Percentiles rank a stretch among this genome's conserved stretches.
These are phyloP conservation scores for Wolfiporia cocos DNA, from an alignment of 1,284 basidiomycete species.

Conservation along the genomic window DNA sequence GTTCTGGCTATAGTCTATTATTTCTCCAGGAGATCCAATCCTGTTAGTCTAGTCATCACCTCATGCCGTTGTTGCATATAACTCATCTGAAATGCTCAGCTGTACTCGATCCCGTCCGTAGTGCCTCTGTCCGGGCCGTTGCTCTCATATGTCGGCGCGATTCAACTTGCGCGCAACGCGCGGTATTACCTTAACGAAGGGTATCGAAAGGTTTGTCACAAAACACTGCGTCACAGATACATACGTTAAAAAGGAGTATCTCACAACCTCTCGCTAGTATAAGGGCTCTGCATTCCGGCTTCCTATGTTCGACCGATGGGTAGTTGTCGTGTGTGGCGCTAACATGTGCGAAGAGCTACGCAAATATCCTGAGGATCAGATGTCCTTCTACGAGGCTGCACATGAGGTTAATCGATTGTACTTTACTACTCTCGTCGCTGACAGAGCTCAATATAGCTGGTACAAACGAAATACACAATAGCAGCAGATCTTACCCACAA, in stretches of 20 bases:
- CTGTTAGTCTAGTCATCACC: too few relatives aligned
- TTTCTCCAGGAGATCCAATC: not conserved
- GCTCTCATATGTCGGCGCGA: slow-evolving; percentile 23
- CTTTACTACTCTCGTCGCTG: not conserved
- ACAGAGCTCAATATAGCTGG: not conserved
- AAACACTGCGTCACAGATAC: too few relatives aligned
- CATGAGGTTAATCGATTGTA: slow-evolving; percentile 1
- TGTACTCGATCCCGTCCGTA: slow-evolving; percentile 24
- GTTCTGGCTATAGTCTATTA: too few relatives aligned
- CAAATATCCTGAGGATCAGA: slow-evolving; percentile 26
- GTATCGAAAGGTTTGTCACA: slow-evolving; percentile 4
- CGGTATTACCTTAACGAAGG: slow-evolving; percentile 23
- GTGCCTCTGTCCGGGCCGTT: slow-evolving; percentile 23
- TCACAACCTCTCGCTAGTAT: slow-evolving; percentile 10
- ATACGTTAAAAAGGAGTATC: too few relatives aligned
- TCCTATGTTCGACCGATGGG: slow-evolving; percentile 25
- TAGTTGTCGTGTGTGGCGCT: slow-evolving; percentile 26
- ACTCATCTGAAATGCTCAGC: too few relatives aligned
- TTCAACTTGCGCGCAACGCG: slow-evolving; percentile 14
- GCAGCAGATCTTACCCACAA: slow-evolving; percentile 2
- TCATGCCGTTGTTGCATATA: too few relatives aligned
- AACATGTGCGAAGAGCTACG: slow-evolving; percentile 31
- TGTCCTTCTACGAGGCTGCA: slow-evolving; percentile 21
- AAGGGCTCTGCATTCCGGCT: slow-evolving; percentile 27
- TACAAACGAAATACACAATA: slow-evolving; percentile 10